phyloP scores from a whole-genome alignment of 768 basidiomycete genomes.

The Xerocomellus intermedius region DNA sequence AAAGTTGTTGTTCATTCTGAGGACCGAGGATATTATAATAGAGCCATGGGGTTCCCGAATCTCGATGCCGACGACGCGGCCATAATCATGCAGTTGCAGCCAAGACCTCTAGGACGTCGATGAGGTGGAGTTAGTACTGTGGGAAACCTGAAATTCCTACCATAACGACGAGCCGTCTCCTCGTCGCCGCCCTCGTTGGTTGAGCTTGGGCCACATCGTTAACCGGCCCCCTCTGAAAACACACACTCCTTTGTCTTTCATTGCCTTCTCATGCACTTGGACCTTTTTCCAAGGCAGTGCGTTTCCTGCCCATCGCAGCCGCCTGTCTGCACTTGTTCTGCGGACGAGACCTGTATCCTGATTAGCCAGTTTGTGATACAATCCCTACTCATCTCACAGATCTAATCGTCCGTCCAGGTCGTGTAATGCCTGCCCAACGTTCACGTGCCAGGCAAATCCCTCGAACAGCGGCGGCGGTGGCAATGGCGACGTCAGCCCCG shows the following conservation, averaged over 20 bases:
- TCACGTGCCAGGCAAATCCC: slow-evolving; percentile 46
- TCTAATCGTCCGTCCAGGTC: slow-evolving; percentile 39
- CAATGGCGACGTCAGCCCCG: slow-evolving; percentile 52
- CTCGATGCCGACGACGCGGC: too few relatives aligned
- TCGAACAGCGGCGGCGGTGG: slow-evolving; percentile 24
- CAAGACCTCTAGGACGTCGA: too few relatives aligned
- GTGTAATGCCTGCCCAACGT: slow-evolving; percentile 54
- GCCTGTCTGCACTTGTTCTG: slow-evolving; percentile 51
- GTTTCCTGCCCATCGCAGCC: slow-evolving; percentile 49
- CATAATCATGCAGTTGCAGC: too few relatives aligned
- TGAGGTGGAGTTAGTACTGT: not conserved
- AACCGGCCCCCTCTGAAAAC: slow-evolving; percentile 18
- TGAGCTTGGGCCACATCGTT: slow-evolving; percentile 19
- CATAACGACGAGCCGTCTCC: slow-evolving; percentile 1
- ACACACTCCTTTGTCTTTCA: slow-evolving; percentile 35
- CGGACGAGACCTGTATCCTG: slow-evolving; percentile 56
- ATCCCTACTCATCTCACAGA: not conserved
- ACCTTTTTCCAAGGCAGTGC: slow-evolving; percentile 46
- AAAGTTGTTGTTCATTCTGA: too few relatives aligned
- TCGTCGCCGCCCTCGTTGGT: slow-evolving; percentile 9
- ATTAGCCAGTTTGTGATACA: slow-evolving; percentile 51
- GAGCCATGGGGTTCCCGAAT: too few relatives aligned
- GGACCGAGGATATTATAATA: too few relatives aligned
- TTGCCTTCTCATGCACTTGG: slow-evolving; percentile 30
- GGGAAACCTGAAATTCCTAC: not conserved